Conservation (phyloP, 306 rosid species). For the Acacia confusa region DNA sequence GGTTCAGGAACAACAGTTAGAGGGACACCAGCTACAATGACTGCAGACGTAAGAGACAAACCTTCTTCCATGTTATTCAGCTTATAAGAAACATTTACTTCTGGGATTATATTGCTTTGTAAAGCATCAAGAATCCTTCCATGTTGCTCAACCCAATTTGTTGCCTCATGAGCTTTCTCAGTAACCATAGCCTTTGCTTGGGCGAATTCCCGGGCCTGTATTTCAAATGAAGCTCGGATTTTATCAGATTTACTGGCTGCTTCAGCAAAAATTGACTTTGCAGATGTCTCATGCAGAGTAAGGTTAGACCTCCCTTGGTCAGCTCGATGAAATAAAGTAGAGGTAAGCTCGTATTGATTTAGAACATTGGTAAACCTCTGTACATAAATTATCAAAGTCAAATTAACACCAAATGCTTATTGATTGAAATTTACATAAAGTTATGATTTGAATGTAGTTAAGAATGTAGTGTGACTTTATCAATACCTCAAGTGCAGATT, state of each 20-base stretch:
- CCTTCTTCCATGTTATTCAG: constrained; percentile 60
- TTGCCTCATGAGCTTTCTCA: constrained; percentile 95
- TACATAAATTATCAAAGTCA: constrained; percentile 42
- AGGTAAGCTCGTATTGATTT: constrained; percentile 66
- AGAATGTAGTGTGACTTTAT: constrained; percentile 17
- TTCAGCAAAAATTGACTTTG: constrained; percentile 84
- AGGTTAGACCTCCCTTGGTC: constrained; percentile 85
- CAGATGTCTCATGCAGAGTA: constrained; percentile 75
- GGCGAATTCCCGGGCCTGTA: constrained; percentile 80
- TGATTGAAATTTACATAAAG: constrained; percentile 7
- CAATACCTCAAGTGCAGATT: constrained; percentile 88
- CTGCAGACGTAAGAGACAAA: constrained; percentile 88
- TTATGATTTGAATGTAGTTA: constrained; percentile 8
- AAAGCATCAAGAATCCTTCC: constrained; percentile 86
- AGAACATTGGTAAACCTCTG: constrained; percentile 84
- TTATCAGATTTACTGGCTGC: constrained; percentile 76
- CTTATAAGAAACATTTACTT: constrained; percentile 50
- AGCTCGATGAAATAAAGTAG: constrained; percentile 69
- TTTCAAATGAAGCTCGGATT: constrained; percentile 70
- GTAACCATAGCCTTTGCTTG: constrained; percentile 73
- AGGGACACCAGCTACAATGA: constrained; percentile 84
- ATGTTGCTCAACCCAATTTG: constrained; percentile 92
- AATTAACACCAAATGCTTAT: constrained; percentile 11
- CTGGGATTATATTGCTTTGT: constrained; percentile 70
- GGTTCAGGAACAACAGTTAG: constrained; percentile 98